A percentile compares a stretch with the other conserved stretches of the same genome.
Evolutionary conservation across 169 alveolate species (phyloP).

Genomic region (Cryptosporidium muris): DNA sequence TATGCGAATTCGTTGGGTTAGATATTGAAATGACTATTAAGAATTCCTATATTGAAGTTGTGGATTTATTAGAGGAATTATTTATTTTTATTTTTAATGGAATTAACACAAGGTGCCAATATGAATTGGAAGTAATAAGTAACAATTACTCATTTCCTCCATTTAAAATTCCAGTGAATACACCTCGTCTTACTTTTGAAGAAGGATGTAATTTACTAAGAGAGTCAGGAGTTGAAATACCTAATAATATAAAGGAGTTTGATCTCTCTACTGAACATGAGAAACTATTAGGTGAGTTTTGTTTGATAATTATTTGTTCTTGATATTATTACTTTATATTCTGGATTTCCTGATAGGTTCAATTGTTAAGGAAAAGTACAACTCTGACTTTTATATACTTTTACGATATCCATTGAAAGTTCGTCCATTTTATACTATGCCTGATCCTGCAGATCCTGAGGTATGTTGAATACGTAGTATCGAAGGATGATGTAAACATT

Average conservation of each 20-base stretch:
- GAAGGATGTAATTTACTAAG: constrained; percentile 88
- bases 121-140: constrained; percentile 86
- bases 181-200: constrained; percentile 82
- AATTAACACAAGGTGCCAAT: constrained; percentile 80
- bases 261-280: constrained; percentile 94
- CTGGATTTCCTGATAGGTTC: constrained; percentile 74
- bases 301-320: neutral
- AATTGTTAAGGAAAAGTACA: constrained; percentile 92
- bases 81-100: constrained; percentile 87
- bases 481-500: constrained; percentile 57
- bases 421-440: constrained; percentile 99
- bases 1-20: constrained; percentile 98
- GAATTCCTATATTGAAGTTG: constrained; percentile 94
- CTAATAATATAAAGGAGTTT: constrained; percentile 83
- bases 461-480: constrained; percentile 72
- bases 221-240: constrained; percentile 86
- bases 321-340: neutral
- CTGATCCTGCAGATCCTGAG: constrained; percentile 88
- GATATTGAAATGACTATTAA: constrained; percentile 97
- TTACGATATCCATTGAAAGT: constrained; percentile 95
- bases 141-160: constrained; percentile 86
- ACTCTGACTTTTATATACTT: constrained; percentile 97
- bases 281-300: constrained; percentile 87
- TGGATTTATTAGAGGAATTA: constrained; percentile 90
- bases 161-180: constrained; percentile 79